phyloP scores from a whole-genome alignment of 2,329 filamentous ascomycete genomes.

The Orbilia oligospora region DNA sequence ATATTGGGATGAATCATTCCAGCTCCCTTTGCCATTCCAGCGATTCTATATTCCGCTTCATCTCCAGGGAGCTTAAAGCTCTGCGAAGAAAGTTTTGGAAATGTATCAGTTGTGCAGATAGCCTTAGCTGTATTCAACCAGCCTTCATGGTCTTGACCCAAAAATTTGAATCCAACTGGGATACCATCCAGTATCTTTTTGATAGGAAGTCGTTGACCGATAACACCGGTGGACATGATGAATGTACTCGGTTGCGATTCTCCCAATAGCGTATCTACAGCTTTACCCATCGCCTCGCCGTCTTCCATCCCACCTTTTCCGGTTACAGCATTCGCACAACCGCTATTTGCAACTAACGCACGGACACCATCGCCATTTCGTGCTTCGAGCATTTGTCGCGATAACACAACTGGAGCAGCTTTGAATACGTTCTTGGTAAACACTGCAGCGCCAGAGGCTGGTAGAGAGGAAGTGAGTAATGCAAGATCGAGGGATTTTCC shows the following conservation, averaged over 20 bases:
- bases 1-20: slow-evolving; percentile 99
- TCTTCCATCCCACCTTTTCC: slow-evolving; percentile 90
- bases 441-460: slow-evolving; percentile 89
- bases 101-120: slow-evolving; percentile 98
- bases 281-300: slow-evolving; percentile 84
- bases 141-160: slow-evolving; percentile 83
- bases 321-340: slow-evolving; percentile 97
- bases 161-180: slow-evolving; percentile 78
- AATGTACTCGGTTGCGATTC: slow-evolving; percentile 76
- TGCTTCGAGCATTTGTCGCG: slow-evolving; percentile 78
- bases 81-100: slow-evolving; percentile 91
- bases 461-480: slow-evolving; percentile 85
- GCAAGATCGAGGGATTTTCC: slow-evolving; percentile 94
- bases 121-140: slow-evolving; percentile 90
- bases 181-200: slow-evolving; percentile 88
- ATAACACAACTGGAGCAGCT: slow-evolving; percentile 92
- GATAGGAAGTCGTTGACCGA: slow-evolving; percentile 93
- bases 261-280: slow-evolving; percentile 76
- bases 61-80: slow-evolving; percentile 88
- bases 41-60: slow-evolving; percentile 83
- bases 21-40: slow-evolving; percentile 96
- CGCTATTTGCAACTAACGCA: slow-evolving; percentile 91
- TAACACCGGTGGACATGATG: slow-evolving; percentile 98
- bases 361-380: slow-evolving; percentile 79
- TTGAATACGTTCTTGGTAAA: slow-evolving; percentile 99